Base-by-base conservation (phyloP, 495 filamentous ascomycete genomes). In the Halenospora varia region DNA sequence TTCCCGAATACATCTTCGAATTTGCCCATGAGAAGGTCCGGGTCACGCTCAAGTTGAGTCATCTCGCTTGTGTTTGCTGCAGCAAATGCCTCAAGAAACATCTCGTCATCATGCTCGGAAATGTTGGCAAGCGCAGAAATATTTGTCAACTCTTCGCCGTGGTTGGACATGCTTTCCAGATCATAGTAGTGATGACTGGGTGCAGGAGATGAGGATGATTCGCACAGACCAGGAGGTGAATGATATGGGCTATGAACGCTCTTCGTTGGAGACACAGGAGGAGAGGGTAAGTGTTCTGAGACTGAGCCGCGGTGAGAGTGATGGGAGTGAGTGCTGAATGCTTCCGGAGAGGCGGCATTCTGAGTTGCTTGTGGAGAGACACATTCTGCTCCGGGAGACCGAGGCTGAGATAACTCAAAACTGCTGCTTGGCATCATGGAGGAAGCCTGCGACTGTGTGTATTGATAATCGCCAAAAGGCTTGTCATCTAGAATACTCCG, bases 191-290 rank as follows among this genome's bases (percentile, higher is more conserved):
- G 72, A 20, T 56, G 62, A 9, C 61, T 65, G 10, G 77, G 69
- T 11, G 77, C 71, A 25, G 77, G 75, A 15, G 77, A 78, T 41
- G 75, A 75, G 10, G 61, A 66, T 15, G 75, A 74, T 26, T 74
- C 71, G 23, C 78, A 72, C 55, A 80, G 73, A 45, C 75, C 77
- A 8, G 77, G 77, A 15, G 71, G 61, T 0, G 61, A 62, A 48
- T 67, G 61, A 44, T 64, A 64, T 29, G 52, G 50, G 25, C 59
- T 61, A 29, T 62, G 60, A 19, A 59, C 65, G 51, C 71, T 76
- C 67, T 76, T 78, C 23, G 74, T 71, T 4, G 78, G 78, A 46
- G 78, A 79, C 15, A 61, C 63, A 0, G 76, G 74, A 42, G 67
- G 70, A 19, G 70, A 67, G 1, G 69, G 67, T 9, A 72, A 45